Percentiles rank a stretch among this genome's conserved stretches.
Evolutionary conservation across 257 asterid species (phyloP).

Genomic region (Solanum gracilifrons): DNA sequence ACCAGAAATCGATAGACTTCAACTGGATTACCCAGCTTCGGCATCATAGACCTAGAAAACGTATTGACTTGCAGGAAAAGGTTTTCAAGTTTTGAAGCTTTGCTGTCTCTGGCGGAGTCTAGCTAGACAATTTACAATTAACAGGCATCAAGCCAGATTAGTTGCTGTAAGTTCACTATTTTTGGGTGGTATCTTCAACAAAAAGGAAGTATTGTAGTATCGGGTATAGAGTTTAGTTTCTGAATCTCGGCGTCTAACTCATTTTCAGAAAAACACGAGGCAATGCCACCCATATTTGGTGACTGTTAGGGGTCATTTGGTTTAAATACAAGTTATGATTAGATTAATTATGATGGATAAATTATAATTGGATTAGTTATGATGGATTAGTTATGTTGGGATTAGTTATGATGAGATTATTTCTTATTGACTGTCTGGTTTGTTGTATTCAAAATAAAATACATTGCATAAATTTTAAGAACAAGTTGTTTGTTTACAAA

Average conservation of each 20-base stretch:
- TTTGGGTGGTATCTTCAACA: neutral
- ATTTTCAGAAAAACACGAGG: neutral
- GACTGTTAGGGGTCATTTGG: neutral
- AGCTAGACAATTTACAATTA: neutral
- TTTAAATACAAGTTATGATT: neutral
- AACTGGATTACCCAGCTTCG: neutral
- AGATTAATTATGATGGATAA: neutral
- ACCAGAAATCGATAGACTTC: neutral
- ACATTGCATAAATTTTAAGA: neutral
- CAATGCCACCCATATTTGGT: neutral
- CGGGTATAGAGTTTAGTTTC: neutral
- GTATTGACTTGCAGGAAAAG: neutral
- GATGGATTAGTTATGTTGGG: no score
- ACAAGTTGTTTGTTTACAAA: neutral
- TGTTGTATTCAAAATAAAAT: neutral
- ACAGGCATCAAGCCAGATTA: neutral
- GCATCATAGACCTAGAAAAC: neutral
- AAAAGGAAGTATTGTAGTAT: neutral
- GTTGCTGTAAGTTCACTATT: neutral
- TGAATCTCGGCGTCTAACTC: neutral
- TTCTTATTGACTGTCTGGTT: neutral
- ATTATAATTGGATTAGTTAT: no score
- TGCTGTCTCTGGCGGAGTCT: neutral
- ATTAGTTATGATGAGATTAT: no score
- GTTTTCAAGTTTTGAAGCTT: neutral